These are phyloP conservation scores for Thalassiosira pacifica DNA, from an alignment of 352 stramenopile genomes.

Conservation along the genomic window DNA sequence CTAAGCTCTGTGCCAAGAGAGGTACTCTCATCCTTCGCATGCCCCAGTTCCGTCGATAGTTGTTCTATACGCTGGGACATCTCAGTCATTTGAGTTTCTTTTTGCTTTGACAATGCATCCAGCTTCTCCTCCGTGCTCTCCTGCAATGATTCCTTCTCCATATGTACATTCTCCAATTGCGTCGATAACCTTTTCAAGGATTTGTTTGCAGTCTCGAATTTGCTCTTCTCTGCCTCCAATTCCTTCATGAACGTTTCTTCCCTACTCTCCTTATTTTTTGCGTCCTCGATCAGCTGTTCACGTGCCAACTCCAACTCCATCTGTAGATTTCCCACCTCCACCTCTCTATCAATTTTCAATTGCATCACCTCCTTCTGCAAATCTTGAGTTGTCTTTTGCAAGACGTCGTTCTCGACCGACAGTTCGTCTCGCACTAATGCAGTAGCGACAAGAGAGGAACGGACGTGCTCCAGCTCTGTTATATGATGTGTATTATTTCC, in stretches of 20 bases:
- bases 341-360: background rate
- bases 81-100: too few relatives aligned
- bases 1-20: constrained; percentile 5
- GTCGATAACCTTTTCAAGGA: background rate
- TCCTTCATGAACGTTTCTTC: background rate
- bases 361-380: constrained; percentile 4
- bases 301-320: background rate
- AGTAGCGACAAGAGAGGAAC: background rate
- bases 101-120: constrained; percentile 8
- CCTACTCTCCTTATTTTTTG: too few relatives aligned
- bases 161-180: too few relatives aligned
- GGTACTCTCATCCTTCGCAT: constrained; percentile 4
- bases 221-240: background rate
- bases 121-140: background rate
- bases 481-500: too few relatives aligned
- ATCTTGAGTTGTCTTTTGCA: background rate
- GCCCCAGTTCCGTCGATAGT: constrained; percentile 7
- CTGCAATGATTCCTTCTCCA: background rate
- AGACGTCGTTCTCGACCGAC: constrained; percentile 5
- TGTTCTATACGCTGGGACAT: constrained; percentile 4
- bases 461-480: background rate
- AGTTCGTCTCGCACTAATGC: background rate
- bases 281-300: background rate
- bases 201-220: background rate
- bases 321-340: background rate